Conservation (phyloP, 257 asterid genomes). For the Mentha longifolia region DNA sequence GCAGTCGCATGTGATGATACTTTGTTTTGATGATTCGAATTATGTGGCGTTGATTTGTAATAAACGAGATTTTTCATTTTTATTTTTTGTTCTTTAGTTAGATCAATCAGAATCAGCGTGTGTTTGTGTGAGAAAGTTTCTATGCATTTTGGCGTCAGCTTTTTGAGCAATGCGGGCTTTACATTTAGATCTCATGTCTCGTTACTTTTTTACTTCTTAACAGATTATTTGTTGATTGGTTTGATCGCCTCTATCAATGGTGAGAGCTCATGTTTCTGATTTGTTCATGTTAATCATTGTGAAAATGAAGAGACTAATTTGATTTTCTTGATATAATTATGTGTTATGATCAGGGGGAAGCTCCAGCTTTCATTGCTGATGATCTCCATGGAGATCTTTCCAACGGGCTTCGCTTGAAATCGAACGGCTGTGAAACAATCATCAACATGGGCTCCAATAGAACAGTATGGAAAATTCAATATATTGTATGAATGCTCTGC, state of each 20-base stretch:
- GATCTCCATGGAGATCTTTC: constrained; percentile 45
- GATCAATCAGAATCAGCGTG: constrained; percentile 14
- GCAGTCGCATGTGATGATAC: constrained; percentile 13
- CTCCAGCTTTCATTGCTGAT: constrained; percentile 73
- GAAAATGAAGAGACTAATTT: background rate
- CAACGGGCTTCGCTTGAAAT: constrained; percentile 49
- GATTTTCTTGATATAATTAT: constrained; percentile 6
- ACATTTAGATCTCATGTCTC: constrained; percentile 33
- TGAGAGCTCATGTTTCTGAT: constrained; percentile 53
- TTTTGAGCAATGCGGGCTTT: constrained; percentile 33
- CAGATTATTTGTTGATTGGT: constrained; percentile 53
- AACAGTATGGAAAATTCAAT: constrained; percentile 64
- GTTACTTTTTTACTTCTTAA: constrained; percentile 23
- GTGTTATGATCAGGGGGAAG: constrained; percentile 75
- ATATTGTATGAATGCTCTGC: constrained; percentile 36
- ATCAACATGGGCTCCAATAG: constrained; percentile 48
- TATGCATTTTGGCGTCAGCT: constrained; percentile 11
- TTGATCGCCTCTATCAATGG: constrained; percentile 59
- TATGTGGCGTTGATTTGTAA: constrained; percentile 19
- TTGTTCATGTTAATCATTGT: constrained; percentile 19
- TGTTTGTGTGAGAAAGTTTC: background rate
- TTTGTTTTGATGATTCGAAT: constrained; percentile 14
- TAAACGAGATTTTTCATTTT: constrained; percentile 2
- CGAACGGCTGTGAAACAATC: constrained; percentile 53
- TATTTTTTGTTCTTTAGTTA: background rate